Base-by-base conservation (phyloP, 306 rosid species). In the Cercis canadensis region DNA sequence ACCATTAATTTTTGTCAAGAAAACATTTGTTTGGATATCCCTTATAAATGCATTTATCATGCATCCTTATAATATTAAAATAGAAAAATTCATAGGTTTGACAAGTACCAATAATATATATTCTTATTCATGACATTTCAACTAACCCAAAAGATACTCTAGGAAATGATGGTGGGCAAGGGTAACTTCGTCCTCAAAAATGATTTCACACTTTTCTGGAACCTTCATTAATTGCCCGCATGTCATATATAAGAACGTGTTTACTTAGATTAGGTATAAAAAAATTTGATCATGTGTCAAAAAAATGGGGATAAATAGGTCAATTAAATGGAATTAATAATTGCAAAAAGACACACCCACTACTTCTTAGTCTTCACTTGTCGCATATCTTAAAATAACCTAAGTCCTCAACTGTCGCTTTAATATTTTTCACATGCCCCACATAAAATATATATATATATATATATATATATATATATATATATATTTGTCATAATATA, bases 311-410 rank as follows among this genome's bases (percentile, higher is more conserved):
- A 59, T 32, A 32, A 57, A 36, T 37, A 47, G 46, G 5, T 43
- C 13, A n/a, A 14, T 10, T 54, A 24, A 43, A 60, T 53, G 9
- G 13, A 12, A 40, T 13, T 32, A 2, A 32, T 53, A 14, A 19
- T 21, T 29, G 57, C 2, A 16, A 46, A 65, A 57, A 17, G 47
- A 0, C 15, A 46, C 34, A 47, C 17, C 49, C 43, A 65, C 19
- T 33, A 37, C 39, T 8, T 34, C 39, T 37, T 0, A 41, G 74
- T 65, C 59, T 34, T 44, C 55, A 67, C 13, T 24, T 24, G 14
- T 61, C 70, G 59, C 7, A 66, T 67, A 11, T 61, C 67, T 6
- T 13, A 67, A 72, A 77, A 57, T 52, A 24, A 52, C 63, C 39
- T 2, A 65, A 62, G 46, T 19, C 55, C 40, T 41, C 70, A 78